phyloP scores from a whole-genome alignment of 768 basidiomycete genomes.

The Galerina marginata region DNA sequence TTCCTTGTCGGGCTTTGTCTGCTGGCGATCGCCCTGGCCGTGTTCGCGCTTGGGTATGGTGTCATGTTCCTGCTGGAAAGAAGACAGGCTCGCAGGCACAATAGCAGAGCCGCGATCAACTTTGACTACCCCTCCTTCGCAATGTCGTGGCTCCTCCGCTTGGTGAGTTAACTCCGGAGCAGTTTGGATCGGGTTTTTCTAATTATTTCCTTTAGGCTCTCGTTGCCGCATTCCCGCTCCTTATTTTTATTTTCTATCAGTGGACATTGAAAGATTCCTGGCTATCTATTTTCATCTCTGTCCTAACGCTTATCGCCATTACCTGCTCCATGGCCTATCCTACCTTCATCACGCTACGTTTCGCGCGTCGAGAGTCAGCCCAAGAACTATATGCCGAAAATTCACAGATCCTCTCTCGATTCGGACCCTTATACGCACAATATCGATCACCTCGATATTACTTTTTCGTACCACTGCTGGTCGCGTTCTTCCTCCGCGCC shows the following conservation, averaged over 20 bases:
- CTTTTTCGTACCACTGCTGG: slow-evolving; percentile 63
- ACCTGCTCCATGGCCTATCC: slow-evolving; percentile 54
- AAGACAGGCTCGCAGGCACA: slow-evolving; percentile 11
- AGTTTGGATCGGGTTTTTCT: slow-evolving; percentile 8
- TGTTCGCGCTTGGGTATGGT: slow-evolving; percentile 59
- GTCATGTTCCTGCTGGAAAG: slow-evolving; percentile 40
- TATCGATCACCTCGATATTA: slow-evolving; percentile 73
- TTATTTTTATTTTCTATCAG: slow-evolving; percentile 85
- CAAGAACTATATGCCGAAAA: slow-evolving; percentile 37
- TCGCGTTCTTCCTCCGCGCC: slow-evolving; percentile 68
- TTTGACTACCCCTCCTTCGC: slow-evolving; percentile 52
- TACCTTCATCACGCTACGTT: slow-evolving; percentile 52
- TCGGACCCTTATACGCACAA: slow-evolving; percentile 68
- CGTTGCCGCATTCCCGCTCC: slow-evolving; percentile 69
- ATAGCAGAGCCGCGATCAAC: slow-evolving; percentile 21
- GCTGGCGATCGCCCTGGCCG: slow-evolving; percentile 58
- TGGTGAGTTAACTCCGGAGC: slow-evolving; percentile 51
- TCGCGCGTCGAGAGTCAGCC: slow-evolving; percentile 37
- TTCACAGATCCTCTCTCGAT: slow-evolving; percentile 40
- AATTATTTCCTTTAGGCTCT: slow-evolving; percentile 48
- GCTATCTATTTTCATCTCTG: slow-evolving; percentile 82
- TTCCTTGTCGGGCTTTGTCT: slow-evolving; percentile 78
- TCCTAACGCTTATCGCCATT: slow-evolving; percentile 64
- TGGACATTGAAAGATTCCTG: slow-evolving; percentile 92
- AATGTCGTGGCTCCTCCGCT: slow-evolving; percentile 65